These are phyloP conservation scores for Immersiporthe knoxdaviesiana DNA, from an alignment of 2,329 filamentous ascomycete species.

Conservation along the genomic window DNA sequence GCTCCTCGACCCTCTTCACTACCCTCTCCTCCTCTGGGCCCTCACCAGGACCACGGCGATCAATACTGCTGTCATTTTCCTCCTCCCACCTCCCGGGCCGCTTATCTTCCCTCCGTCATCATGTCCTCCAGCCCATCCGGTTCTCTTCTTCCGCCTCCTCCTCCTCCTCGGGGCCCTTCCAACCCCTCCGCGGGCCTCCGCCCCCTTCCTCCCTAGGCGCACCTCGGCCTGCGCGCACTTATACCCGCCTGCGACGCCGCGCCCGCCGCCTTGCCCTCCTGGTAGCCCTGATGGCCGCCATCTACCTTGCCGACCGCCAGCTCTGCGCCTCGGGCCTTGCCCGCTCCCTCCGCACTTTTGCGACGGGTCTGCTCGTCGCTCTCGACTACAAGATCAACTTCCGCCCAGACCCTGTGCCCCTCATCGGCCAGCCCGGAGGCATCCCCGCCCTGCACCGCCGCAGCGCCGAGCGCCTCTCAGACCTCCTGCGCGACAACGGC, in stretches of 20 bases:
- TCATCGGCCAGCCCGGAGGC: constrained; percentile 52
- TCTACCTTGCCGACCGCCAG: constrained; percentile 72
- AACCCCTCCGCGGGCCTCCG: constrained; percentile 70
- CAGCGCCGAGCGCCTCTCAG: constrained; percentile 81
- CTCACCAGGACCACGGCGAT: background rate
- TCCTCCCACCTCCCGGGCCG: background rate
- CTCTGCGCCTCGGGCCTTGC: constrained; percentile 79
- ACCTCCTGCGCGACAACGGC: constrained; percentile 82
- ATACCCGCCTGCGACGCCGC: constrained; percentile 73
- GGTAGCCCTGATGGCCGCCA: constrained; percentile 60
- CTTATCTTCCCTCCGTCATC: constrained; percentile 28
- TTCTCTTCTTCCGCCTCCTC: constrained; percentile 30
- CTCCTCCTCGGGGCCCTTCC: constrained; percentile 49
- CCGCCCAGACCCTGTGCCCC: constrained; percentile 69
- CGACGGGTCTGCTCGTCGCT: constrained; percentile 76
- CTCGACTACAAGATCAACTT: constrained; percentile 98
- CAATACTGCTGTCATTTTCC: background rate
- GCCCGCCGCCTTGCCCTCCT: constrained; percentile 62
- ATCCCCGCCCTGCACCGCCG: constrained; percentile 80
- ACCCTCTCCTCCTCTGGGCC: constrained; percentile 6
- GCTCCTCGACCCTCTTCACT: background rate
- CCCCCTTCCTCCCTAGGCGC: constrained; percentile 74
- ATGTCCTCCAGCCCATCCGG: constrained; percentile 35
- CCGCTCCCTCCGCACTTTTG: constrained; percentile 81
- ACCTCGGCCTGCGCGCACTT: constrained; percentile 71